Evolutionary conservation across 179 eudicot genomes (phyloP), one percentile per base, ranked within the genome.

Genomic region (Silene noctiflora): DNA sequence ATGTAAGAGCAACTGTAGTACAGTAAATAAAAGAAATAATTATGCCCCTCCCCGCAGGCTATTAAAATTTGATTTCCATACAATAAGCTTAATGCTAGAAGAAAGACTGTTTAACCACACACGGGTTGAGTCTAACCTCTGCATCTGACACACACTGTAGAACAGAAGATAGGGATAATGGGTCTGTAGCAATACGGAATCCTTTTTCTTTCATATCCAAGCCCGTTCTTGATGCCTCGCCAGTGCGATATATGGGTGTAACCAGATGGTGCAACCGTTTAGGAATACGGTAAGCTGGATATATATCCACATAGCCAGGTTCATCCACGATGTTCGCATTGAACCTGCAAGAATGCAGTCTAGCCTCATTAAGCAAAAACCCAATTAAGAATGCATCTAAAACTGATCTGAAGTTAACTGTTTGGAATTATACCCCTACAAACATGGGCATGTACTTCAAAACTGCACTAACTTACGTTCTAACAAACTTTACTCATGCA

Each of bases 271-370:
- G 95, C 85, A 95, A 67, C 33, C 80, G 83, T 78, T 88, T 89
- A 39, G 98, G 93, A 51, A 93, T 87, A 65, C 87, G 90, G 58
- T 85, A 89, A 25, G 92, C 87, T 67, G 98, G 98, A 84, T 87
- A 92, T 83, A 93, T 85, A 80, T 95, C 99, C 80, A 95, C 96
- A 85, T 80, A 85, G 72, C 99, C 99, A 81, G 99, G 99, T 71
- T 89, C 92, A 56, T 80, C 84, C 72, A 76, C 79, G 76, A 95
- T 91, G 80, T 95, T 95, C 75, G 89, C 86, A 76, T 80, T 84
- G 82, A 87, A 95, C 91, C 99, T 95, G 77, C 73, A 29, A 72
- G 66, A 60, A 67, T 42, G 68, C 75, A 67, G 21, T 46, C 44
- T 59, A 21, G 21, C 24, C 55, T 19, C 67, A 60, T 66, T 59